These are phyloP conservation scores for Aspergillus aculeatus DNA, from an alignment of 2,329 filamentous ascomycete genomes.

Conservation along the genomic window DNA sequence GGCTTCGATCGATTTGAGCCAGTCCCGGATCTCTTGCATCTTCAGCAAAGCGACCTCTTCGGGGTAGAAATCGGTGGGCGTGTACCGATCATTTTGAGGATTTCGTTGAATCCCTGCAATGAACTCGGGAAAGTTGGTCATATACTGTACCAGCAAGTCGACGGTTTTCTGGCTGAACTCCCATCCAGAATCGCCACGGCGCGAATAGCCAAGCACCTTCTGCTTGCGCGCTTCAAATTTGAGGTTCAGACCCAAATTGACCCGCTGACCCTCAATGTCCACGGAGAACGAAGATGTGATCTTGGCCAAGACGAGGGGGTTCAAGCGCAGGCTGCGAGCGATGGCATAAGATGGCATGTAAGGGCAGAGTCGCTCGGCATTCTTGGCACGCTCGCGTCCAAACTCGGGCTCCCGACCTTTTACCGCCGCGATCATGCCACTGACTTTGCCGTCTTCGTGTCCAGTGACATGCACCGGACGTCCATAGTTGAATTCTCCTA, in stretches of 20 bases:
- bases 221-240: constrained; percentile 96
- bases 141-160: constrained; percentile 78
- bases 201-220: constrained; percentile 93
- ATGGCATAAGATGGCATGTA: constrained; percentile 90
- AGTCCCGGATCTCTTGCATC: constrained; percentile 90
- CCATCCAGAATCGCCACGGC: constrained; percentile 83
- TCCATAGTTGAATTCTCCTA: constrained; percentile 91
- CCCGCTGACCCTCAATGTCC: constrained; percentile 72
- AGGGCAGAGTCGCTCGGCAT: constrained; percentile 67
- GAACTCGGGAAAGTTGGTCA: constrained; percentile 92
- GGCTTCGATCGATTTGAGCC: constrained; percentile 87
- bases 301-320: constrained; percentile 87
- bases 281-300: constrained; percentile 93
- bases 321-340: constrained; percentile 75
- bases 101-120: constrained; percentile 84
- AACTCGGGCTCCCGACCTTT: constrained; percentile 79
- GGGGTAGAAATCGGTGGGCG: constrained; percentile 83
- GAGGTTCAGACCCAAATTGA: constrained; percentile 91
- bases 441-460: constrained; percentile 71
- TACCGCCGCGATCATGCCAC: constrained; percentile 72
- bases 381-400: constrained; percentile 67
- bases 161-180: constrained; percentile 89
- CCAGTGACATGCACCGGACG: constrained; percentile 79
- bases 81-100: constrained; percentile 78
- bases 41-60: constrained; percentile 69